These are phyloP conservation scores for Penicillium nordicum DNA, from an alignment of 2,329 filamentous ascomycete genomes.

Conservation along the genomic window DNA sequence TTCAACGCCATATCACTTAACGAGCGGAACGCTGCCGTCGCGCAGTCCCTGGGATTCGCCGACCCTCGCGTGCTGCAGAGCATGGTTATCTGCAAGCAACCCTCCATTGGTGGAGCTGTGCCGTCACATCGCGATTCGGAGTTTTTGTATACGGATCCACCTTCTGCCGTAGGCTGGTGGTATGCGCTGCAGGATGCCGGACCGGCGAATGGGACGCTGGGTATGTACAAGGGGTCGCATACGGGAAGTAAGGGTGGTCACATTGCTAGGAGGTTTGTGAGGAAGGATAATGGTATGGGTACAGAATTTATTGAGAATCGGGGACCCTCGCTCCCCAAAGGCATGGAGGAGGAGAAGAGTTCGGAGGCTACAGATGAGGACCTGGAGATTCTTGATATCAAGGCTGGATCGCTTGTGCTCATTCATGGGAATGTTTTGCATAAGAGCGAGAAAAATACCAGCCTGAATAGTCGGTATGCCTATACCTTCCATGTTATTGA, in stretches of 20 bases:
- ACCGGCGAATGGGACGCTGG: constrained; percentile 79
- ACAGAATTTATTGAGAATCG: constrained; percentile 71
- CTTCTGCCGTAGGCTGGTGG: constrained; percentile 92
- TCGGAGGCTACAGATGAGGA: constrained; percentile 38
- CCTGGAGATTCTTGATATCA: constrained; percentile 81
- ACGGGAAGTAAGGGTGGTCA: constrained; percentile 55
- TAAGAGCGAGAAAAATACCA: constrained; percentile 91
- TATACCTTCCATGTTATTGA: constrained; percentile 99
- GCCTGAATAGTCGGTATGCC: constrained; percentile 81
- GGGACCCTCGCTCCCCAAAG: constrained; percentile 61
- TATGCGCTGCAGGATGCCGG: constrained; percentile 94
- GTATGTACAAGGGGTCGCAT: constrained; percentile 81
- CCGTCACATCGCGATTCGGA: constrained; percentile 89
- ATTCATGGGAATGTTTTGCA: constrained; percentile 96
- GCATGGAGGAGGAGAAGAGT: constrained; percentile 43
- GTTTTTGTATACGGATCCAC: constrained; percentile 86
- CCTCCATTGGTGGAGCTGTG: constrained; percentile 88
- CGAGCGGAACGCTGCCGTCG: constrained; percentile 59
- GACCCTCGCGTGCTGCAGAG: constrained; percentile 82
- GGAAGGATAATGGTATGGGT: constrained; percentile 51
- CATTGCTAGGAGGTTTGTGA: constrained; percentile 71
- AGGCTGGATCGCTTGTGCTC: constrained; percentile 82
- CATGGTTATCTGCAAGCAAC: constrained; percentile 99
- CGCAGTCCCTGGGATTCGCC: constrained; percentile 65
- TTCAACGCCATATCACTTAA: constrained; percentile 56